These are phyloP conservation scores for Solanum virginianum DNA, from an alignment of 257 asterid genomes.

Conservation along the genomic window DNA sequence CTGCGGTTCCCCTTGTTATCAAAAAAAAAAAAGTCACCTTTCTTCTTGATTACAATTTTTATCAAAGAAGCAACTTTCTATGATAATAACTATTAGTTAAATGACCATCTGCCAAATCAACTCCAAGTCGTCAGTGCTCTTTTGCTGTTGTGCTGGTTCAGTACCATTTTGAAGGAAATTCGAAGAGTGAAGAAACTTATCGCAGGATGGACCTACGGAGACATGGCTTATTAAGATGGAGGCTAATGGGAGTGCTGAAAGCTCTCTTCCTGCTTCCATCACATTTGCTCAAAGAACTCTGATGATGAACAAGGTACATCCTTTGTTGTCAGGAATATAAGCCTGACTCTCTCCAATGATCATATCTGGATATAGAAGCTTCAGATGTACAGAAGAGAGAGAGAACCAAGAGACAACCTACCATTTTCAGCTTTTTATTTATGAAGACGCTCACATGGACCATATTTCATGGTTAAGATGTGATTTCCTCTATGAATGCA, in stretches of 20 bases:
- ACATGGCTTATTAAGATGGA: not conserved
- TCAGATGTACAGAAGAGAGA: not conserved
- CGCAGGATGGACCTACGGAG: not conserved
- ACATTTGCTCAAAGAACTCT: not conserved
- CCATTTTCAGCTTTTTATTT: not conserved
- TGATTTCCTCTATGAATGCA: not conserved
- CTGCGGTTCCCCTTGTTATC: too few relatives aligned
- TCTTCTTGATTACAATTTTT: not conserved
- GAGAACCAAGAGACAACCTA: not conserved
- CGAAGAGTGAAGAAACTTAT: not conserved
- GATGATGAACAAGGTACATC: not conserved
- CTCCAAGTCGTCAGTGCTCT: not conserved
- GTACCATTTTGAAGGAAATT: not conserved
- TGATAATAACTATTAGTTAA: not conserved
- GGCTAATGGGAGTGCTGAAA: not conserved
- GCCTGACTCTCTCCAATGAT: not conserved
- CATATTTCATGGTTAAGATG: not conserved
- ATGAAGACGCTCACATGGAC: not conserved
- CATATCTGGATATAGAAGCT: not conserved
- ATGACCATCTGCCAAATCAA: not conserved
- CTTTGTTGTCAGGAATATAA: not conserved
- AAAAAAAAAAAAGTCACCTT: not conserved
- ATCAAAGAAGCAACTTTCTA: not conserved
- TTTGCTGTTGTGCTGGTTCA: not conserved
- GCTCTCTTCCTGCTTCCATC: not conserved